Conservation (phyloP, 129 eudicot genomes). For the Flaveria robusta region DNA sequence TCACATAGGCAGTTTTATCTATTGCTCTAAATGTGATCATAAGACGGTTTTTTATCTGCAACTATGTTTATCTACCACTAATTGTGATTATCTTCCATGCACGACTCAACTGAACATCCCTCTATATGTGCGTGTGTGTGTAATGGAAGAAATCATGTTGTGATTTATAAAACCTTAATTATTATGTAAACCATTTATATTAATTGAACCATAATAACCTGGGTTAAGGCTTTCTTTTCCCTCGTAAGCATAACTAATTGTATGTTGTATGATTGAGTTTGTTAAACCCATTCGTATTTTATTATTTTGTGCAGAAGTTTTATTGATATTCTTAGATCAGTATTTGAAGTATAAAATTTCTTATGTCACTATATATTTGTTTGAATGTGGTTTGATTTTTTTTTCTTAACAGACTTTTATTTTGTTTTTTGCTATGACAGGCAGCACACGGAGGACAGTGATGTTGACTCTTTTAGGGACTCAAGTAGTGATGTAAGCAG, state of each 20-base stretch:
- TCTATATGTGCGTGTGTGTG: too few species aligned
- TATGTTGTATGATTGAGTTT: neutral
- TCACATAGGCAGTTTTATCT: too few species aligned
- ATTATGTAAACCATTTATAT: neutral
- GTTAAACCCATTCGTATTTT: neutral
- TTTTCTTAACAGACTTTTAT: neutral
- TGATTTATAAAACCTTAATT: neutral
- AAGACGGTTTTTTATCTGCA: too few species aligned
- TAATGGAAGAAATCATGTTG: neutral
- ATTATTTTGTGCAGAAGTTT: neutral
- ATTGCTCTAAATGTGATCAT: too few species aligned
- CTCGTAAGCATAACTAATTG: neutral
- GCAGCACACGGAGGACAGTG: conserved; percentile 87
- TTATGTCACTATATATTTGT: neutral
- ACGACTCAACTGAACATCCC: too few species aligned
- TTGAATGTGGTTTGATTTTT: conserved; percentile 6
- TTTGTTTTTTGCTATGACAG: conserved; percentile 37
- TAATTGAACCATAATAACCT: neutral
- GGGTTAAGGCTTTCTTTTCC: neutral
- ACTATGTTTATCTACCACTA: too few species aligned
- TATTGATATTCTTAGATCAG: neutral
- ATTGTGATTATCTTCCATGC: too few species aligned
- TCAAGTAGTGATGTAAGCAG: conserved; percentile 91
- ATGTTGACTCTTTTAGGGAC: conserved; percentile 75
- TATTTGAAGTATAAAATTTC: neutral